Conservation (phyloP, 192 early-diverging fungal genomes). For the Coemansia pectinata region DNA sequence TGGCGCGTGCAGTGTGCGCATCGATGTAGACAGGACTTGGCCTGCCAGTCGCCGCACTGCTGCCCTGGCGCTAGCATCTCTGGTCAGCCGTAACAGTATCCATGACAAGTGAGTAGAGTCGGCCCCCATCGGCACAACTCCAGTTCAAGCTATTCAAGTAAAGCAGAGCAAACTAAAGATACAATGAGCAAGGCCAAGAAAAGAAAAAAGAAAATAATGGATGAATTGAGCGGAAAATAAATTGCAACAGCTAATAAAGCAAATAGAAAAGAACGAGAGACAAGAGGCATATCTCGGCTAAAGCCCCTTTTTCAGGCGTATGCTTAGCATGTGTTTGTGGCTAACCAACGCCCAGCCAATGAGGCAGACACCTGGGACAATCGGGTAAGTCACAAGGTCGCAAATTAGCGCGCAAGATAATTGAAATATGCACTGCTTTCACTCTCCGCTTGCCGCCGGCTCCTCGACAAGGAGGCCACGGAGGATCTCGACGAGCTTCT, state of each 20-base stretch:
- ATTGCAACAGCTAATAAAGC: neutral
- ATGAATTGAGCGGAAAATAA: neutral
- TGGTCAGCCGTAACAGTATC: conserved; percentile 26
- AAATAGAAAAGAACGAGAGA: neutral
- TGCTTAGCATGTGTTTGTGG: neutral
- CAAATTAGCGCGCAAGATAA: neutral
- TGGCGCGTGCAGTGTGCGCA: neutral
- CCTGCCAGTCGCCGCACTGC: conserved; percentile 19
- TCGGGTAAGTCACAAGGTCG: neutral
- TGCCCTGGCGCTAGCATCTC: conserved; percentile 19
- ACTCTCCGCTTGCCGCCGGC: neutral
- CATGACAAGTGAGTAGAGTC: conserved; percentile 43
- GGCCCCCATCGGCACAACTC: conserved; percentile 30
- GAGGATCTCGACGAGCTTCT: conserved; percentile 60
- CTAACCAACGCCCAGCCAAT: neutral
- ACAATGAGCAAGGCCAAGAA: neutral
- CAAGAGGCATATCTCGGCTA: neutral
- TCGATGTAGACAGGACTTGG: neutral
- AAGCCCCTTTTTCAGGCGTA: neutral
- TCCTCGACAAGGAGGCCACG: conserved; percentile 20
- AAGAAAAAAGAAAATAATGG: neutral
- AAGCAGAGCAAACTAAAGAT: neutral
- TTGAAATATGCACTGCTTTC: neutral
- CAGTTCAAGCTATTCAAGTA: neutral
- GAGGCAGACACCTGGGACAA: neutral